Evolutionary conservation across 2,329 filamentous ascomycete genomes (phyloP).

Genomic region (Elsinoe perseae): DNA sequence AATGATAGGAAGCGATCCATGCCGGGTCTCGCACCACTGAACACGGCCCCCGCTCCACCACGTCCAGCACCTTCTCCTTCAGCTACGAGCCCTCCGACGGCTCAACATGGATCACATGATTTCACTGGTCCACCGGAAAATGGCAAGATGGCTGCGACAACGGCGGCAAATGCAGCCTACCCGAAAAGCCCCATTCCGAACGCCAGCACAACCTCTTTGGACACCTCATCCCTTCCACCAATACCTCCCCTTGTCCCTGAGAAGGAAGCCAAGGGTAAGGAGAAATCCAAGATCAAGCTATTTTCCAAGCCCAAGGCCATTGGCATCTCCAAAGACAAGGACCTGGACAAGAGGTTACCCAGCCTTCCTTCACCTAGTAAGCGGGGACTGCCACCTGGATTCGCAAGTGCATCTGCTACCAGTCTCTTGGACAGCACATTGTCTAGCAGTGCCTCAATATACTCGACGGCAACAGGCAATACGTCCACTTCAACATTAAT

Average conservation of each 20-base stretch:
- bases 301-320: slow-evolving; percentile 74
- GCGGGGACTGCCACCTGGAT: slow-evolving; percentile 56
- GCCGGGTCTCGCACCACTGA: slow-evolving; percentile 55
- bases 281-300: slow-evolving; percentile 73
- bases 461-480: slow-evolving; percentile 57
- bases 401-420: slow-evolving; percentile 61
- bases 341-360: slow-evolving; percentile 52
- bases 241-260: slow-evolving; percentile 23
- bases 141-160: slow-evolving; percentile 55
- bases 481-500: slow-evolving; percentile 69
- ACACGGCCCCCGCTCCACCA: slow-evolving; percentile 23
- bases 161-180: slow-evolving; percentile 67
- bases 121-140: slow-evolving; percentile 33
- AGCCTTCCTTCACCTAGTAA: slow-evolving; percentile 58
- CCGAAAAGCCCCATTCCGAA: slow-evolving; percentile 51
- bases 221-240: slow-evolving; percentile 29
- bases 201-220: slow-evolving; percentile 23
- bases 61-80: slow-evolving; percentile 16
- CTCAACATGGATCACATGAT: slow-evolving; percentile 19
- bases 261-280: slow-evolving; percentile 51
- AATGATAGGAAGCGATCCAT: slow-evolving; percentile 60
- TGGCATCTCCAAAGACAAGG: slow-evolving; percentile 59
- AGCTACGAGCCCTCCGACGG: slow-evolving; percentile 11
- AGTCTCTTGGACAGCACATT: slow-evolving; percentile 55
- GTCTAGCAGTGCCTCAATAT: slow-evolving; percentile 54